Conservation (phyloP, 192 early-diverging fungal genomes). For the Geranomyces michiganensis region DNA sequence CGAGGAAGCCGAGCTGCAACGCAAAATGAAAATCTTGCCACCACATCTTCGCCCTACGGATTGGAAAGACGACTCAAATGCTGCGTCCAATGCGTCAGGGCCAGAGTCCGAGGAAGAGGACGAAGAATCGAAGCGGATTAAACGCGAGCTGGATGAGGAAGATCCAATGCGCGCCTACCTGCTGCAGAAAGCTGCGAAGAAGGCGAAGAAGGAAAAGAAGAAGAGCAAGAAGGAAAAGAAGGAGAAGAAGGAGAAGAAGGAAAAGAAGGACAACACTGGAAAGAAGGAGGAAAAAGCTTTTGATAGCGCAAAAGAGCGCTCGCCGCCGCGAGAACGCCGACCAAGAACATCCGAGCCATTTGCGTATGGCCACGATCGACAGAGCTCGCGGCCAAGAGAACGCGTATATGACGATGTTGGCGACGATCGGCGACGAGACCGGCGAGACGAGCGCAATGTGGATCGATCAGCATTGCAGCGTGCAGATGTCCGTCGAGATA, state of each 20-base stretch:
- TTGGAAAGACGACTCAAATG: background rate
- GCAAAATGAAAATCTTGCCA: constrained; percentile 44
- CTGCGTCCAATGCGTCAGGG: background rate
- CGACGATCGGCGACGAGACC: too few species aligned
- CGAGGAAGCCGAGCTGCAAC: constrained; percentile 32
- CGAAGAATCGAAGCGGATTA: constrained; percentile 25
- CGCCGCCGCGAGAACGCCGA: too few species aligned
- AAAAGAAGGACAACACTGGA: constrained; percentile 14
- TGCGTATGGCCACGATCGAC: too few species aligned
- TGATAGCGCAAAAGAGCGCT: too few species aligned
- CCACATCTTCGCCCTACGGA: constrained; percentile 36
- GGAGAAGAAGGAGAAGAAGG: constrained; percentile 41
- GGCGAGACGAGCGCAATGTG: too few species aligned
- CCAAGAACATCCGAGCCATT: too few species aligned
- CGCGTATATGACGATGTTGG: too few species aligned
- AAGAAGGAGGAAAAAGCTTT: constrained; percentile 6
- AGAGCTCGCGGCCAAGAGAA: too few species aligned
- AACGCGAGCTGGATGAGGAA: constrained; percentile 39
- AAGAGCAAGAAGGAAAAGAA: constrained; percentile 39
- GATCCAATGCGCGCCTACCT: constrained; percentile 49
- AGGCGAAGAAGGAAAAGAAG: constrained; percentile 32
- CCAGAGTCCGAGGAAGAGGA: constrained; percentile 9
- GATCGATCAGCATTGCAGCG: too few species aligned
- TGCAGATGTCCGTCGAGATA: too few species aligned
- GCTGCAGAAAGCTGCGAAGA: constrained; percentile 31